These are phyloP conservation scores for Rosa hybrid DNA, from an alignment of 331 rosid genomes.

Conservation along the genomic window DNA sequence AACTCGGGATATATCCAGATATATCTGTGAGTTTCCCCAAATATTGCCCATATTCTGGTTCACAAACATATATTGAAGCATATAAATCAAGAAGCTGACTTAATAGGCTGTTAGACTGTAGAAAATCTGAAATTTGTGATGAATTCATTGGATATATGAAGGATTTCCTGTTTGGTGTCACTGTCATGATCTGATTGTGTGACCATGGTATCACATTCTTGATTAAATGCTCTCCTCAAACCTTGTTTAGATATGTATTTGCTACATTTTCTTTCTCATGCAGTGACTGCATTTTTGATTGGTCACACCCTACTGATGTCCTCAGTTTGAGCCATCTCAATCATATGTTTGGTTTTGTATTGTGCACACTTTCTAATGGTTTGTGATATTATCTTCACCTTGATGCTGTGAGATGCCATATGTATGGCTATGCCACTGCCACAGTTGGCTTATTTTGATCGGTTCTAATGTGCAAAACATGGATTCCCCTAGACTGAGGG, in stretches of 20 bases:
- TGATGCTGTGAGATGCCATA: not conserved
- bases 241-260: not conserved
- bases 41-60: not conserved
- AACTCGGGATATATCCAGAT: not conserved
- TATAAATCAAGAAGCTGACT: not conserved
- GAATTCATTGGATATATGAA: constrained; percentile 9
- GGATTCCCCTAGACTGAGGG: not conserved
- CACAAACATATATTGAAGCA: not conserved
- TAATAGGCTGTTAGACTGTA: not conserved
- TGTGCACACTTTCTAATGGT: not conserved
- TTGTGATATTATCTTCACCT: not conserved
- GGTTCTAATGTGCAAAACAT: constrained; percentile 2
- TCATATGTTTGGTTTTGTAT: not conserved
- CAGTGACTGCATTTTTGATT: not conserved
- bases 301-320: not conserved
- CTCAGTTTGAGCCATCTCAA: not conserved
- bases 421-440: not conserved
- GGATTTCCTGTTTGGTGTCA: not conserved
- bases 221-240: not conserved
- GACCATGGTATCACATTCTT: not conserved
- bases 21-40: not conserved
- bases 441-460: not conserved
- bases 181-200: constrained; percentile 8
- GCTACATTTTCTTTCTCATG: not conserved
- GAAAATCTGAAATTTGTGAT: not conserved